phyloP scores from a whole-genome alignment of 1,284 basidiomycete genomes.

The Sporisorium scitamineum region DNA sequence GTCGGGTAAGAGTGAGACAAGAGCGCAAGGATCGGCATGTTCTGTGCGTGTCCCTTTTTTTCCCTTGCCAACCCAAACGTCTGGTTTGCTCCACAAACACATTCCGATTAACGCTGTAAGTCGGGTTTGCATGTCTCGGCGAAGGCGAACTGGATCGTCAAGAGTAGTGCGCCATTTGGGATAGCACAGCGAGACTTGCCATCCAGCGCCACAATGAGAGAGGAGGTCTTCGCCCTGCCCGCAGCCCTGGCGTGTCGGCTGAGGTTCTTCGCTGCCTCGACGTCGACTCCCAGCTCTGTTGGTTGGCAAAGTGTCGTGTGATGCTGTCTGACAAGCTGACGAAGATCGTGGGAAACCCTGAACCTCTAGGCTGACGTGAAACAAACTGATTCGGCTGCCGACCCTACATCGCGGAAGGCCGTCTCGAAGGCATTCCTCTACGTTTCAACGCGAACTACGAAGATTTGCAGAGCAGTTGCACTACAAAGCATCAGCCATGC shows the following conservation, averaged over 20 bases:
- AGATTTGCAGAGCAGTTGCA: too few relatives aligned
- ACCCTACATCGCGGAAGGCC: neutral
- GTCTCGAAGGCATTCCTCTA: neutral
- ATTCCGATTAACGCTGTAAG: neutral
- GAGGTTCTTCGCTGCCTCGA: too few relatives aligned
- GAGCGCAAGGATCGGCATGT: constrained; percentile 4
- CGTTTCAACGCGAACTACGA: too few relatives aligned
- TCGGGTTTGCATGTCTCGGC: neutral
- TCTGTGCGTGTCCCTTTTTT: neutral
- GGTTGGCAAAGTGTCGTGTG: neutral
- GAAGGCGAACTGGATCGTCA: too few relatives aligned
- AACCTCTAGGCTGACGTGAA: constrained; percentile 8
- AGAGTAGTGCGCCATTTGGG: neutral
- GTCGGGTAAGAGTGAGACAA: neutral
- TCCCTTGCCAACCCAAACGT: neutral
- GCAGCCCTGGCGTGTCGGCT: neutral
- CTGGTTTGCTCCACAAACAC: too few relatives aligned
- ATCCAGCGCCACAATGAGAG: neutral
- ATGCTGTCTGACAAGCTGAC: neutral
- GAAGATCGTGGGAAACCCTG: neutral
- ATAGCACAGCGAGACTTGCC: neutral
- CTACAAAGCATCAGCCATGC: neutral
- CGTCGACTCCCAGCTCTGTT: neutral
- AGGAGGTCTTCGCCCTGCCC: neutral
- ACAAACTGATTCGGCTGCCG: constrained; percentile 4